Base-by-base conservation (phyloP, 2,329 filamentous ascomycete genomes). In the Paraphaeosphaeria sporulosa region DNA sequence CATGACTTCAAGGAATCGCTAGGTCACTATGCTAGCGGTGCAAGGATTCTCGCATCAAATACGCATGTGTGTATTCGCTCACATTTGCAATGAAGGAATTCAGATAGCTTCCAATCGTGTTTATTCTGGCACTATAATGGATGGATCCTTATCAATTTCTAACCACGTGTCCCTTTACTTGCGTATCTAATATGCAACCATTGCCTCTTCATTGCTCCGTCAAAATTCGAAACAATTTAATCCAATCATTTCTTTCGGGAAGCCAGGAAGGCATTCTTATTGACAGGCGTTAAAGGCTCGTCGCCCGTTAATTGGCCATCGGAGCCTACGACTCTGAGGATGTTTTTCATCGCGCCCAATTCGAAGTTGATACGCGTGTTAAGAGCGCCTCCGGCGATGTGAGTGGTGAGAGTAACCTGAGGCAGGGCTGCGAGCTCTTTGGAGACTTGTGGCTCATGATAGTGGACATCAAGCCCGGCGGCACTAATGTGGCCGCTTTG, bases 301-400 rank as follows among this genome's bases (percentile, higher is more conserved):
- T 71, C 72, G 0, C 82, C 82, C 0, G 61, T 62, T 52, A 88
- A 62, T 15, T 87, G 84, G 0, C 82, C 82, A 78, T 87, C 81
- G 19, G 8, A 23, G 19, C 42, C 42, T 21, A 44, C 19, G 4
- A 44, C 19, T 43, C 10, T 44, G n/a, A 44, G 42, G 47, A 89
- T 84, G 67, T 88, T 89, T 58, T 83, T 76, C 84, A 89, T 88
- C 34, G 82, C 83, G 66, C 87, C 66, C 71, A 84, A 82, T 76
- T 89, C 87, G 59, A 88, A 88, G 0, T 83, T 85, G 15, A 80
- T 72, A 55, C 84, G 83, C 62, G 86, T 87, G 70, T 88, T 85
- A 32, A 87, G 77, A 17, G 86, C 87, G 1, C 85, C 86, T 0
- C 86, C 86, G 0, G 85, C 86, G 67, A 87, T 88, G 64, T 89